Evolutionary conservation across 2,329 filamentous ascomycete species (phyloP).

Genomic region (Verticillium isaacii): DNA sequence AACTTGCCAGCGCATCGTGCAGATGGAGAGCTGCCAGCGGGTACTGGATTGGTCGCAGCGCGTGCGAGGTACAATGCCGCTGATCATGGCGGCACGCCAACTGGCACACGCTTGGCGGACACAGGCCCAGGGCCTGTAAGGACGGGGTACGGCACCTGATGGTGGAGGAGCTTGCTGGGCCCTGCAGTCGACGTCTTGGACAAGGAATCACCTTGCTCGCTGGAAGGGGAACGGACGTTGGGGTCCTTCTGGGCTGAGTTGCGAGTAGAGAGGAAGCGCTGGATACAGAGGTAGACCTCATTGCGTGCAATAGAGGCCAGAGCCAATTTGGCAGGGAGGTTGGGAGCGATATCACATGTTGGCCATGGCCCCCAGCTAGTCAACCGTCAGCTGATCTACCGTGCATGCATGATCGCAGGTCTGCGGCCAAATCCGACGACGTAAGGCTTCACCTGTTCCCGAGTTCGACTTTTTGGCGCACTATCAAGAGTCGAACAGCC

Average conservation of each 20-base stretch:
- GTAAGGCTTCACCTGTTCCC: not conserved
- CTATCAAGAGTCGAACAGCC: too few relatives aligned
- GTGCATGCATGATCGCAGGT: not conserved
- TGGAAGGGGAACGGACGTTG: not conserved
- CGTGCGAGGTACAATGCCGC: slow-evolving; percentile 4
- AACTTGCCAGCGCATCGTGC: slow-evolving; percentile 17
- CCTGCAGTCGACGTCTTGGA: not conserved
- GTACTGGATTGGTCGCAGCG: slow-evolving; percentile 1
- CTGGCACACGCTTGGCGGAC: not conserved
- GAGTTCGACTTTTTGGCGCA: not conserved
- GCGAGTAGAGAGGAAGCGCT: not conserved
- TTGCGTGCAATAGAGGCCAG: not conserved
- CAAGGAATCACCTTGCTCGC: not conserved
- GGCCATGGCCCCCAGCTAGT: not conserved
- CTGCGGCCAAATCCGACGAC: not conserved
- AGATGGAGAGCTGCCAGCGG: slow-evolving; percentile 2
- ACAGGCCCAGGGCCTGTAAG: not conserved
- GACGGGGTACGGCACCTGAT: not conserved
- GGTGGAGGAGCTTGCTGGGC: not conserved
- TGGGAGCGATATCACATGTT: not conserved
- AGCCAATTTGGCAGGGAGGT: not conserved
- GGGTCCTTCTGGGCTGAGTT: not conserved
- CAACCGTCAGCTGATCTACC: not conserved
- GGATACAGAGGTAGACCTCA: not conserved
- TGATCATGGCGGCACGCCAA: not conserved